A percentile compares a stretch with the other conserved stretches of the same genome.
phyloP scores from a whole-genome alignment of 2,329 filamentous ascomycete species.

The Harringtonia aguacate region DNA sequence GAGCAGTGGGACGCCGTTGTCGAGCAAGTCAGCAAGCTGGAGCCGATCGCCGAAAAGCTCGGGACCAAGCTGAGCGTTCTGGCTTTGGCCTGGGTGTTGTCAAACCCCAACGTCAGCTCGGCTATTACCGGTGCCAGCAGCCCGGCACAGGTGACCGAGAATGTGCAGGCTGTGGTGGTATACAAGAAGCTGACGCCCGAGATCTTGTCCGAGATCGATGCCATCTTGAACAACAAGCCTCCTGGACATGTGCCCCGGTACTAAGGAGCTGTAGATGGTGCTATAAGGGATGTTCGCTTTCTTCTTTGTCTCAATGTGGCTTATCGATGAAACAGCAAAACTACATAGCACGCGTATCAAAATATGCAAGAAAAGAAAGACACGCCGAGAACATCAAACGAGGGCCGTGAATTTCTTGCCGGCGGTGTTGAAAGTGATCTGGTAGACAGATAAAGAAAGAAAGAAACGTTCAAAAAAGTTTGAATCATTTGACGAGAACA shows the following conservation, averaged over 20 bases:
- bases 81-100: constrained; percentile 52
- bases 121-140: constrained; percentile 52
- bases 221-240: constrained; percentile 48
- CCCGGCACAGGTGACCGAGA: constrained; percentile 49
- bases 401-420: no score
- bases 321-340: neutral
- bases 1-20: constrained; percentile 39
- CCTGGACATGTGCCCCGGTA: constrained; percentile 26
- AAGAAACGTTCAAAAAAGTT: neutral
- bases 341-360: neutral
- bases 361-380: neutral
- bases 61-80: constrained; percentile 45
- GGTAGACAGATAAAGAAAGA: neutral
- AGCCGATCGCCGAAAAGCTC: constrained; percentile 54
- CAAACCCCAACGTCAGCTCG: constrained; percentile 49
- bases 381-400: no score
- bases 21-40: constrained; percentile 45
- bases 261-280: constrained; percentile 7
- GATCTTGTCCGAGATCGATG: constrained; percentile 49
- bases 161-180: constrained; percentile 39
- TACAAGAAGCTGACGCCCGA: constrained; percentile 48
- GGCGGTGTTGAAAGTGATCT: no score
- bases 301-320: no score
- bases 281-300: no score
- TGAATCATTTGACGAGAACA: constrained; percentile 35